Evolutionary conservation across 2,329 filamentous ascomycete genomes (phyloP).

Genomic region (Calonectria honghensis): DNA sequence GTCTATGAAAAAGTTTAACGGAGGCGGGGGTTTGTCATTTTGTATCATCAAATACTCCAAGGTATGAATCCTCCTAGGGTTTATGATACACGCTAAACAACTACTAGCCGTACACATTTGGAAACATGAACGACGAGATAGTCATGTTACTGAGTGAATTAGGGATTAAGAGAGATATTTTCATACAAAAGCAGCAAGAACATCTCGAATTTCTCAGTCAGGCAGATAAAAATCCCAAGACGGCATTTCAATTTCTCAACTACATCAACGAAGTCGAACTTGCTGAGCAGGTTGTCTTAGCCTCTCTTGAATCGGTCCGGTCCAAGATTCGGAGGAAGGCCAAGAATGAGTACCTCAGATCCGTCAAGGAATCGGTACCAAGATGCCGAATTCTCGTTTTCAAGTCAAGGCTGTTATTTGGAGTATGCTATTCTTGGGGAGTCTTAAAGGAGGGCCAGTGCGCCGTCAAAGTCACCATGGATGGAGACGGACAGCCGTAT

Average conservation of each 20-base stretch:
- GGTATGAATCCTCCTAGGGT: conserved; percentile 46
- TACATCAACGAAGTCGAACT: not conserved
- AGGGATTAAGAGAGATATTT: not conserved
- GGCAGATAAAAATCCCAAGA: not conserved
- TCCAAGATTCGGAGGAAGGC: conserved; percentile 59
- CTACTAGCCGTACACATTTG: conserved; percentile 58
- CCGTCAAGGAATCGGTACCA: conserved; percentile 59
- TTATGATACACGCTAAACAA: conserved; percentile 42
- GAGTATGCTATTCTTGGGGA: conserved; percentile 61
- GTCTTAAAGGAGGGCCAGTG: conserved; percentile 62
- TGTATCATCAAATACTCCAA: conserved; percentile 64
- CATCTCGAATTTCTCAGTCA: conserved; percentile 8
- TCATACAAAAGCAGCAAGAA: conserved; percentile 9
- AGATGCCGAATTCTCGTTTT: conserved; percentile 61
- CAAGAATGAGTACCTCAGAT: conserved; percentile 53
- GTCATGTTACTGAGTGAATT: conserved; percentile 59
- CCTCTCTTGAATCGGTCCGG: conserved; percentile 53
- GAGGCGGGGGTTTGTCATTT: conserved; percentile 60
- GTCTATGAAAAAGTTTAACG: conserved; percentile 66
- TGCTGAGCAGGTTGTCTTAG: conserved; percentile 52
- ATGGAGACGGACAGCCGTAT: conserved; percentile 58
- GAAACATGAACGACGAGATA: conserved; percentile 64
- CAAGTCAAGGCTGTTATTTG: conserved; percentile 62
- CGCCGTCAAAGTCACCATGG: conserved; percentile 60
- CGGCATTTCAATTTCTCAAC: conserved; percentile 10